phyloP scores from a whole-genome alignment of 2,329 filamentous ascomycete genomes.

The Sarocladiaceae sp. region DNA sequence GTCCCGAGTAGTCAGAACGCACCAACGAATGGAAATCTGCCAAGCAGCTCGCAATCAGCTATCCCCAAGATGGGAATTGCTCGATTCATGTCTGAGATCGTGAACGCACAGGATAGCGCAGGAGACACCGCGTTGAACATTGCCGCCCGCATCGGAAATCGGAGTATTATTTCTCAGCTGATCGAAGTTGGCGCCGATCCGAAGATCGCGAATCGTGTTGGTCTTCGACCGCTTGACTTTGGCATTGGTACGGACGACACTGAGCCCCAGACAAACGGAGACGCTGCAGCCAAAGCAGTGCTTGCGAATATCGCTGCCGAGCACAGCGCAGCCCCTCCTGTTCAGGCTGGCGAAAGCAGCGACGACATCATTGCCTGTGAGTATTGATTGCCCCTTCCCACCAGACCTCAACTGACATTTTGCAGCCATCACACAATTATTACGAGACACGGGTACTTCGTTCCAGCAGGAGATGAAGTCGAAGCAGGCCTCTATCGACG shows the following conservation, averaged over 20 bases:
- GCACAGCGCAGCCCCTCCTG: background rate
- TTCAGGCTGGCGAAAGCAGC: constrained; percentile 63
- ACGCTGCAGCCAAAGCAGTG: background rate
- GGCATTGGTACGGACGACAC: constrained; percentile 70
- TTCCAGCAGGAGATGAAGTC: constrained; percentile 77
- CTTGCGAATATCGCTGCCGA: constrained; percentile 1
- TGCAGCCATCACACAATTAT: constrained; percentile 74
- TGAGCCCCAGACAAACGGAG: constrained; percentile 27
- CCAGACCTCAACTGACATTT: constrained; percentile 15
- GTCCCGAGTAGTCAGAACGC: constrained; percentile 48
- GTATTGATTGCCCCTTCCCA: constrained; percentile 27
- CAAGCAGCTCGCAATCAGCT: constrained; percentile 34
- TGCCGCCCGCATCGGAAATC: constrained; percentile 86
- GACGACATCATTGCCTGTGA: constrained; percentile 76
- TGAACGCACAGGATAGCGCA: constrained; percentile 89
- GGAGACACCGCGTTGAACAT: constrained; percentile 95
- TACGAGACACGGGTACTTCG: constrained; percentile 72
- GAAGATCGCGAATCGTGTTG: constrained; percentile 86
- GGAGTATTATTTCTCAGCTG: constrained; percentile 93
- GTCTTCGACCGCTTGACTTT: constrained; percentile 88
- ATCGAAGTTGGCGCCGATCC: constrained; percentile 93
- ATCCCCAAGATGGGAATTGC: constrained; percentile 76
- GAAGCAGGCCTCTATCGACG: constrained; percentile 80
- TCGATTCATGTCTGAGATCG: constrained; percentile 94
- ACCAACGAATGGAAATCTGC: constrained; percentile 25